A percentile compares a stretch with the other conserved stretches of the same genome.
Conservation (phyloP, 768 basidiomycete genomes). For the Exidia glandulosa region DNA sequence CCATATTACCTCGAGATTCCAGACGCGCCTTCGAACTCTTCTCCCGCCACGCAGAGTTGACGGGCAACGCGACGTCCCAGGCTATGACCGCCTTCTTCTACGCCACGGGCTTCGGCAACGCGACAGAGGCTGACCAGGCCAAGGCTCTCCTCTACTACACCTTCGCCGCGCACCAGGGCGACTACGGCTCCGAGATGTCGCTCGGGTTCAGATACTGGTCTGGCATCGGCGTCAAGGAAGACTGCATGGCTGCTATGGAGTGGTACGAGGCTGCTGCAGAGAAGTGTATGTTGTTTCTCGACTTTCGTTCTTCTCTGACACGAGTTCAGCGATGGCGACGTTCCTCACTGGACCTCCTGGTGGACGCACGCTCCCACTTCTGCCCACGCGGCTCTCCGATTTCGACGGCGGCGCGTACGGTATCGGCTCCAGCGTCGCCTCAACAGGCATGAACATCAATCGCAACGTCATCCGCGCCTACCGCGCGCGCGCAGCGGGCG, state of each 20-base stretch:
- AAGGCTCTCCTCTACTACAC: constrained; percentile 88
- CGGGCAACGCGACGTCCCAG: constrained; percentile 83
- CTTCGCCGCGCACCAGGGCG: constrained; percentile 81
- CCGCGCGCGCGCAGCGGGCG: constrained; percentile 72
- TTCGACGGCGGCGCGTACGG: constrained; percentile 90
- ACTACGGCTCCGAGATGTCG: constrained; percentile 84
- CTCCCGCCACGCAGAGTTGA: constrained; percentile 46
- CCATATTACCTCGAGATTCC: constrained; percentile 45
- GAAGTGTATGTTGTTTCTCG: constrained; percentile 38
- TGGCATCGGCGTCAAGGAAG: constrained; percentile 84
- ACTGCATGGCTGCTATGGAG: constrained; percentile 68
- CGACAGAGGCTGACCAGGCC: constrained; percentile 45
- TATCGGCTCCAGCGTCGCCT: constrained; percentile 87
- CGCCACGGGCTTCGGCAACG: constrained; percentile 57
- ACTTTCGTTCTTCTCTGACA: too few relatives aligned
- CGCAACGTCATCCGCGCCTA: constrained; percentile 77
- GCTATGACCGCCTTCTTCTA: constrained; percentile 80
- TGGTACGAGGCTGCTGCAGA: constrained; percentile 91
- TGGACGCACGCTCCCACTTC: constrained; percentile 74
- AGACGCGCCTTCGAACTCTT: constrained; percentile 54
- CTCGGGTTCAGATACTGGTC: constrained; percentile 93
- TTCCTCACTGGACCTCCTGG: constrained; percentile 85
- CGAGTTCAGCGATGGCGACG: constrained; percentile 53
- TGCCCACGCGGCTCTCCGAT: constrained; percentile 76
- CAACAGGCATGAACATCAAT: constrained; percentile 62